Evolutionary conservation across 2,329 filamentous ascomycete species (phyloP).

Genomic region (Calonectria pseudoreteaudii): DNA sequence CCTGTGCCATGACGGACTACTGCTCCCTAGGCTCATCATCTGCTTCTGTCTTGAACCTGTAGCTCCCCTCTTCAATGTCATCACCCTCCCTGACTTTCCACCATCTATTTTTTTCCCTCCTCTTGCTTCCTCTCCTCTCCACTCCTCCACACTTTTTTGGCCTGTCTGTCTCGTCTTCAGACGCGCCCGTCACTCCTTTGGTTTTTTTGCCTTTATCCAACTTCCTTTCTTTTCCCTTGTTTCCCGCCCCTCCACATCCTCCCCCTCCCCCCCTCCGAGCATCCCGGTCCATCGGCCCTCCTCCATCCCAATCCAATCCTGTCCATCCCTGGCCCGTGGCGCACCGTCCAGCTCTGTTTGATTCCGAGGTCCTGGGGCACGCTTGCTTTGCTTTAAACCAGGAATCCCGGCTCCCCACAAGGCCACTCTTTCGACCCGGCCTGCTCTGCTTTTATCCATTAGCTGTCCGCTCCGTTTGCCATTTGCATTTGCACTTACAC

Average conservation of each 20-base stretch:
- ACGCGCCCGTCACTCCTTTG: neutral
- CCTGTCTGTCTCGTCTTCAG: conserved; percentile 9
- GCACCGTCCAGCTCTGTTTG: neutral
- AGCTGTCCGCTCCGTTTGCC: neutral
- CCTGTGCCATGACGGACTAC: neutral
- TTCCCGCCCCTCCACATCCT: neutral
- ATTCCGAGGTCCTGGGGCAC: conserved; percentile 15
- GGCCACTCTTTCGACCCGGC: neutral
- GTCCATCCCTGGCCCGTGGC: conserved; percentile 17
- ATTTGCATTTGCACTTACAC: neutral
- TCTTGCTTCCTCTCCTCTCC: conserved; percentile 20
- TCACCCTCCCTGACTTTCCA: conserved; percentile 20
- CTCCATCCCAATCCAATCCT: neutral
- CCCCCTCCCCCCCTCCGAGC: conserved; percentile 9
- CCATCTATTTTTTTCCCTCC: conserved; percentile 26
- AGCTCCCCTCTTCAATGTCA: conserved; percentile 25
- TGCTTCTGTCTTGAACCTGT: conserved; percentile 20
- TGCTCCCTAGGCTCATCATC: neutral
- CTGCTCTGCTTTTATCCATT: conserved; percentile 30
- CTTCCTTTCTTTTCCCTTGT: conserved; percentile 17
- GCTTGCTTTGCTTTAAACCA: conserved; percentile 12
- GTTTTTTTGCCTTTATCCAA: conserved; percentile 1
- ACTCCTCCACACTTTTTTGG: conserved; percentile 16
- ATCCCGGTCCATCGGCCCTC: conserved; percentile 14
- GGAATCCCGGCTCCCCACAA: conserved; percentile 2